A percentile compares a stretch with the other conserved stretches of the same genome.
These are phyloP conservation scores for Naganishia sp. DNA, from an alignment of 1,284 basidiomycete genomes.

Conservation along the genomic window DNA sequence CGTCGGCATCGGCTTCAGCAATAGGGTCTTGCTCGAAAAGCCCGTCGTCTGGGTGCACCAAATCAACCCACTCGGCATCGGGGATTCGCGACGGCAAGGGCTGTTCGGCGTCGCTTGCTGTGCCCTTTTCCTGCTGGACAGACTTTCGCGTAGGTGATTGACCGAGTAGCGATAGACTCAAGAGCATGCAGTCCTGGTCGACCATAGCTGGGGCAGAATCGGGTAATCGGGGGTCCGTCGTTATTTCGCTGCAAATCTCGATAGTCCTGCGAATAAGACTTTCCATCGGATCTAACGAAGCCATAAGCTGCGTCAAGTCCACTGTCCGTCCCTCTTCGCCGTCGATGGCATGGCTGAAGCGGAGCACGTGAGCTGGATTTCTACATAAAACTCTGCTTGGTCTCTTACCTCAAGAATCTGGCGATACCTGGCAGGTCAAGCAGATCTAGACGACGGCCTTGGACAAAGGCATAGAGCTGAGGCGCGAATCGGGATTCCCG, in stretches of 20 bases:
- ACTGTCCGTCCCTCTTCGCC: constrained; percentile 1
- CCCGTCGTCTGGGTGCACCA: constrained; percentile 8
- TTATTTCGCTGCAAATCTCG: constrained; percentile 5
- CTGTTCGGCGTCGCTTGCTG: neutral
- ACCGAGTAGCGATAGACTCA: constrained; percentile 2
- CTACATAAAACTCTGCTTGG: neutral
- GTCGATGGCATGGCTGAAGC: neutral
- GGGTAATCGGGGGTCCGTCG: neutral
- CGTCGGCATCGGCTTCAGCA: constrained; percentile 1
- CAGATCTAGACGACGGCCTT: constrained; percentile 6
- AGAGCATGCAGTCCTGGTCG: neutral
- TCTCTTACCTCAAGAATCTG: neutral
- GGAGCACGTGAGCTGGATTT: neutral
- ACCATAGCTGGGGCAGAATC: neutral
- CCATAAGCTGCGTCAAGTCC: constrained; percentile 12
- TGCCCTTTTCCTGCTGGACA: neutral
- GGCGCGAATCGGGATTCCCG: constrained; percentile 4
- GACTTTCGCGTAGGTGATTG: neutral
- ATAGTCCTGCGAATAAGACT: neutral
- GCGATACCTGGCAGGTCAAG: neutral
- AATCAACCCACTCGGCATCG: constrained; percentile 14
- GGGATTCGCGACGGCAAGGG: neutral
- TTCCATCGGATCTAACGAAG: neutral
- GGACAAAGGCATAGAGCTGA: constrained; percentile 7
- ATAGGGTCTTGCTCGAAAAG: constrained; percentile 10